Evolutionary conservation across 768 basidiomycete genomes (phyloP).

Genomic region (Paxillus involutus): DNA sequence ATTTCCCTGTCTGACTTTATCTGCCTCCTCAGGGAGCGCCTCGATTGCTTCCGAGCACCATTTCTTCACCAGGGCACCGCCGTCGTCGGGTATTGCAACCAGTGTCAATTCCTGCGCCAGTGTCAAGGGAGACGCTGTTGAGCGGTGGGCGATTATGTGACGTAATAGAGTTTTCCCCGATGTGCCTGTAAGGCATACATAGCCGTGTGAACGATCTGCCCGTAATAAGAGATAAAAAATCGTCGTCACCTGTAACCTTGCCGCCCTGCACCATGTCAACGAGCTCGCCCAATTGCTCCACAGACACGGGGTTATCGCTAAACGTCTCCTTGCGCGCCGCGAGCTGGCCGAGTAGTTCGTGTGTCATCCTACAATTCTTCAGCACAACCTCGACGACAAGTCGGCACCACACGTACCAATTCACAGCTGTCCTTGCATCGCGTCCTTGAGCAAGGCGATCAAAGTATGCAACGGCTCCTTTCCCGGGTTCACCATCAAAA

Average conservation of each 20-base stretch:
- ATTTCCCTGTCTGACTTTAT: conserved; percentile 66
- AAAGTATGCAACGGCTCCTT: conserved; percentile 75
- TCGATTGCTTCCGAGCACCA: conserved; percentile 67
- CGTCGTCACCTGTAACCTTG: conserved; percentile 62
- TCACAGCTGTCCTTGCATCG: conserved; percentile 71
- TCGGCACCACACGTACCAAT: conserved; percentile 61
- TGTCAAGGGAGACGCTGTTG: conserved; percentile 35
- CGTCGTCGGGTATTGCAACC: conserved; percentile 36
- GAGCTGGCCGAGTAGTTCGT: conserved; percentile 83
- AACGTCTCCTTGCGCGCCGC: conserved; percentile 56
- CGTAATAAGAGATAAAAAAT: background rate
- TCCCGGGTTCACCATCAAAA: conserved; percentile 54
- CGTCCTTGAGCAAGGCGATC: conserved; percentile 58
- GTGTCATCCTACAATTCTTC: conserved; percentile 67
- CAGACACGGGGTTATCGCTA: conserved; percentile 57
- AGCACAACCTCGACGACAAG: background rate
- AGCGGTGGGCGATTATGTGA: conserved; percentile 54
- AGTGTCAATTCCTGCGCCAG: conserved; percentile 54
- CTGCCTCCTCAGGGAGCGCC: conserved; percentile 64
- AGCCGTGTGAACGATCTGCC: background rate
- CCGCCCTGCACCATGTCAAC: conserved; percentile 70
- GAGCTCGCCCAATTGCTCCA: conserved; percentile 68
- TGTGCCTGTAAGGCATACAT: conserved; percentile 50
- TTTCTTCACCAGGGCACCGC: conserved; percentile 41
- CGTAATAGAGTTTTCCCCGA: conserved; percentile 79